These are phyloP conservation scores for Yamadazyma scolyti DNA, from an alignment of 805 yeast species.

Conservation along the genomic window DNA sequence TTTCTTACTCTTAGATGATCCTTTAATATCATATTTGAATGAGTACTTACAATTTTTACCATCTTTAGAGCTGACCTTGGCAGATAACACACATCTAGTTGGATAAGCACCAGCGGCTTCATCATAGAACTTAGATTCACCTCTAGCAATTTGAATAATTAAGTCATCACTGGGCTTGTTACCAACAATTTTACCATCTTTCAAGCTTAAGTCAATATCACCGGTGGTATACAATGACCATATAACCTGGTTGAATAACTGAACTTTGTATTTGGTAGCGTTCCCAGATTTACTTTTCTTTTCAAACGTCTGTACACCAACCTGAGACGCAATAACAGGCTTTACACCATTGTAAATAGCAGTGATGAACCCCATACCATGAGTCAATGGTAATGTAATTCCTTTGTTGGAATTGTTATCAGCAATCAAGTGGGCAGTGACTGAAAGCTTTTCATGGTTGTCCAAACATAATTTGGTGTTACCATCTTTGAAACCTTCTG, in stretches of 20 bases:
- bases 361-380: constrained; percentile 77
- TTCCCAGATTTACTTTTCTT: constrained; percentile 32
- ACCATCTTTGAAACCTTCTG: constrained; percentile 18
- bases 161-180: constrained; percentile 40
- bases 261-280: constrained; percentile 48
- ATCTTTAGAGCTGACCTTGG: constrained; percentile 9
- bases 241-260: constrained; percentile 51
- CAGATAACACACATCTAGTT: constrained; percentile 15
- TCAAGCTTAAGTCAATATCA: constrained; percentile 18
- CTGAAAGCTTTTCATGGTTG: constrained; percentile 29
- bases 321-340: constrained; percentile 55
- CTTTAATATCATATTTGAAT: constrained; percentile 25
- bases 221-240: constrained; percentile 66
- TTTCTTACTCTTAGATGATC: constrained; percentile 20
- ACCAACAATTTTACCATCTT: constrained; percentile 40
- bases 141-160: constrained; percentile 58
- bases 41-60: constrained; percentile 23
- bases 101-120: constrained; percentile 31
- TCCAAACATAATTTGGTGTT: constrained; percentile 17
- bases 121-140: constrained; percentile 33
- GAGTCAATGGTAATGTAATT: constrained; percentile 56
- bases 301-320: constrained; percentile 57
- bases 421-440: constrained; percentile 16
- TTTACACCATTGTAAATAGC: constrained; percentile 52
- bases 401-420: constrained; percentile 9